Evolutionary conservation across 2,329 filamentous ascomycete species (phyloP), one percentile per base, ranked within the genome.

Genomic region (Harringtonia aguacate): DNA sequence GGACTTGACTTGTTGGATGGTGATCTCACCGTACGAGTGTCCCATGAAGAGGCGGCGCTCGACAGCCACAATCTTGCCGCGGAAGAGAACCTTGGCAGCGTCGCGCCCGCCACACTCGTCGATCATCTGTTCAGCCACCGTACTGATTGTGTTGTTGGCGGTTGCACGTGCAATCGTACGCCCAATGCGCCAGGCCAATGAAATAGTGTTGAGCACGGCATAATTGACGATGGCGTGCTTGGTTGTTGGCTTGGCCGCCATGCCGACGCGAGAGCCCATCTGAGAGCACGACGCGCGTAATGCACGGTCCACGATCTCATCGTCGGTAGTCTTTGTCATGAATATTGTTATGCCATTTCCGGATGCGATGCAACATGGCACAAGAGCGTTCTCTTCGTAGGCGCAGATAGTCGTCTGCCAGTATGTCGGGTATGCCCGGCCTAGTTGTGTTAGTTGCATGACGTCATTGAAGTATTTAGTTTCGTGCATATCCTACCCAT

Each of bases 21-120:
- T 47, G 7, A 56, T 41, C 34, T 59, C 31, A 8, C 71, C 70
- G 47, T 71, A 68, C 1, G 67, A 63, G 50, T 73, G 67, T 3
- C 71, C 70, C 53, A 66, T 67, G 51, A 63, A 64, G 14, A 74
- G 52, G 8, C 63, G 57, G 20, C 70, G 58, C 52, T 75, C 70
- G 1, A 75, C 70, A 7, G 60, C 62, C 14, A 68, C 58, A 45
- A 75, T 73, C 57, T 75, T 75, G 20, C 72, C 72, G 35, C 66
- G 60, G 57, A 69, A 73, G n/a, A 75, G 53, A 22, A 73, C 61
- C 48, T 63, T 67, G 3, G 68, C 71, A 3, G 62, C 61, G 14
- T 60, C 60, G 3, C 58, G 49, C 0, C 70, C 69, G 17, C 69
- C 69, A 24, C 64, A 65, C 53, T 71, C 68, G 2, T 64, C 58